phyloP scores from a whole-genome alignment of 495 filamentous ascomycete species.

The Poronia punctata region DNA sequence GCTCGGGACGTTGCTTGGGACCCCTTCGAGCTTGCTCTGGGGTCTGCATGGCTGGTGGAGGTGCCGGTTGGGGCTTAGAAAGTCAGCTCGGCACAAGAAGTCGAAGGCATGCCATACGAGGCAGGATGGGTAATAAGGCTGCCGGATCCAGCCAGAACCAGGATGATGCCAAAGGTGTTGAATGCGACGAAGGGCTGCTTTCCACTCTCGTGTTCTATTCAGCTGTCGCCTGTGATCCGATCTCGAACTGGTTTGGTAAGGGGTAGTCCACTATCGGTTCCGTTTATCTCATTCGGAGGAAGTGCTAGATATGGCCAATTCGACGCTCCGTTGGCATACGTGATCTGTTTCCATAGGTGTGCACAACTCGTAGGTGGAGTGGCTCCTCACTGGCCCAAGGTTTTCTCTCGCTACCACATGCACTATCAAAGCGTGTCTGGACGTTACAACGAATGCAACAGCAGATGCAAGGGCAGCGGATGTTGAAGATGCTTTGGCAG shows the following conservation, averaged over 20 bases:
- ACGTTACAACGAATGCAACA: background rate
- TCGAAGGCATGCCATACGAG: constrained; percentile 22
- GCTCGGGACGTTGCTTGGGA: constrained; percentile 24
- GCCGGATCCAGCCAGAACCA: background rate
- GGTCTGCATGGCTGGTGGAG: constrained; percentile 22
- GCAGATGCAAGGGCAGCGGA: background rate
- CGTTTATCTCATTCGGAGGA: no score
- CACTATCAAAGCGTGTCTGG: background rate
- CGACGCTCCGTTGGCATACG: background rate
- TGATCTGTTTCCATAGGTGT: background rate
- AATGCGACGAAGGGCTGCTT: no score
- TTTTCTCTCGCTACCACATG: constrained; percentile 2
- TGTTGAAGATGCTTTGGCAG: constrained; percentile 3
- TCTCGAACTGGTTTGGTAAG: no score
- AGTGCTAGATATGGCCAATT: no score
- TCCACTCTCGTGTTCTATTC: no score
- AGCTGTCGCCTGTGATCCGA: no score
- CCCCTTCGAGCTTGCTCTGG: constrained; percentile 23
- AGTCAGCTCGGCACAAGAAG: constrained; percentile 10
- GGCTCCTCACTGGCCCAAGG: constrained; percentile 1
- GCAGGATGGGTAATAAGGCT: constrained; percentile 2
- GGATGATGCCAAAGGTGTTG: constrained; percentile 2
- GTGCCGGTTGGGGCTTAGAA: constrained; percentile 12
- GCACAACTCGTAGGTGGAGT: no score
- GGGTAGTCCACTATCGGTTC: no score